Evolutionary conservation across 805 yeast genomes (phyloP), one percentile per base, ranked within the genome.

Genomic region (Ogataea saltuana): DNA sequence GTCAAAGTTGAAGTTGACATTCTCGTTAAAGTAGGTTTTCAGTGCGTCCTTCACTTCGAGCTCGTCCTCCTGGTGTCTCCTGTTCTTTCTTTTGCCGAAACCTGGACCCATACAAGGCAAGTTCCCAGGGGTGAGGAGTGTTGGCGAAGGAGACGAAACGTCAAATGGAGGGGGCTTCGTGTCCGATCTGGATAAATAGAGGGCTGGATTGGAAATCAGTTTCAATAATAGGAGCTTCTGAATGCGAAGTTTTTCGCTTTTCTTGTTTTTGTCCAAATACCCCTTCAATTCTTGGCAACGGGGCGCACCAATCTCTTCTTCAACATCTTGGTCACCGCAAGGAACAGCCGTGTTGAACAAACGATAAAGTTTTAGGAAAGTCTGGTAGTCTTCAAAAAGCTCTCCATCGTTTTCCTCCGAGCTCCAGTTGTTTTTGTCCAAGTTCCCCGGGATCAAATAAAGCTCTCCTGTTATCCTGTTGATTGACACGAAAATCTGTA

Each of bases 381-480:
- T 50, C 27, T 53, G 56, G 39, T 57, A 45, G 43, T 63, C 65
- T 27, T 52, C 54, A 44, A 63, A 61, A 19, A 63, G 37, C 21
- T 59, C 60, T 11, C 68, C 68, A 42, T 63, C 55, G 38, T 59
- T 60, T 34, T 61, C 64, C 38, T 61, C 65, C 11, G 59, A 48
- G 41, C 66, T 60, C 68, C 68, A 63, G 39, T 60, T 56, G 39
- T 60, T 60, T 21, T 46, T 45, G 46, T 63, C 69, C 39, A 64
- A 41, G 35, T 65, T 65, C 6, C 67, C 68, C 11, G 68, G 63
- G 23, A 56, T 46, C 44, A 62, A 39, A 43, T 49, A 57, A 13
- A 65, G 44, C 26, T 65, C 69, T 3, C 70, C 70, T 2, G 67
- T 61, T 10, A 52, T 35, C 36, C 70, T 53, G 45, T 65, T 58